Evolutionary conservation across 2,329 filamentous ascomycete species (phyloP).

Genomic region (Claviceps cyperi): DNA sequence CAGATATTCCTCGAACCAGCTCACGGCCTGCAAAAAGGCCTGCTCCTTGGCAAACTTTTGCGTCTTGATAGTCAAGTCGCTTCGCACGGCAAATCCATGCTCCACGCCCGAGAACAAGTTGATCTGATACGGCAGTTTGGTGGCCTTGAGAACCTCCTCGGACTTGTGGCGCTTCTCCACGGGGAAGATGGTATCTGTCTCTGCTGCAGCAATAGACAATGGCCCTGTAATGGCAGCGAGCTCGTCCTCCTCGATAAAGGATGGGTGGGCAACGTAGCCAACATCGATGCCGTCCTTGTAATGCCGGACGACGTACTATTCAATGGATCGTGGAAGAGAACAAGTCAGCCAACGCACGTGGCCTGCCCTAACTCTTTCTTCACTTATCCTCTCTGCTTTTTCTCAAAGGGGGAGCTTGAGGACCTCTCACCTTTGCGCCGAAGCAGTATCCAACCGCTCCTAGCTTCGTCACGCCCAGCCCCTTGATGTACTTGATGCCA

Average conservation of each 20-base stretch:
- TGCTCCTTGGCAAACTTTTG: conserved; percentile 62
- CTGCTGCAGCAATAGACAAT: conserved; percentile 47
- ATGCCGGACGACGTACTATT: conserved; percentile 56
- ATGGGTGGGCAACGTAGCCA: conserved; percentile 51
- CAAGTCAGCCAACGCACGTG: background rate
- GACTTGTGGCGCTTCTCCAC: conserved; percentile 37
- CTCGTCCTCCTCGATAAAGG: conserved; percentile 44
- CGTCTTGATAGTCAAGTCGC: conserved; percentile 34
- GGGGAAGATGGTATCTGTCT: conserved; percentile 46
- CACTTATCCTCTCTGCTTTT: background rate
- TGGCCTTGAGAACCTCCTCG: conserved; percentile 42
- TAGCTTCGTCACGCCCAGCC: conserved; percentile 36
- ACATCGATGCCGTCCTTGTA: conserved; percentile 39
- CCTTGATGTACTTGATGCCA: conserved; percentile 38
- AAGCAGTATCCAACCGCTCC: conserved; percentile 51
- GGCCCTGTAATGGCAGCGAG: conserved; percentile 41
- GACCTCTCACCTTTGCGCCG: conserved; percentile 37
- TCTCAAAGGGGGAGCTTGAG: background rate
- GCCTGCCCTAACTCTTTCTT: background rate
- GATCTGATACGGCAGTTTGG: conserved; percentile 48
- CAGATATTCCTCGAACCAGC: conserved; percentile 50
- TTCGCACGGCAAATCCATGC: conserved; percentile 64
- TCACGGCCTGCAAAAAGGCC: conserved; percentile 61
- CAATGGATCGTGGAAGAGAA: background rate
- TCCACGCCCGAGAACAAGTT: conserved; percentile 51